Conservation (phyloP, 1,139 yeast genomes). For the Eremothecium sinecaudum region DNA sequence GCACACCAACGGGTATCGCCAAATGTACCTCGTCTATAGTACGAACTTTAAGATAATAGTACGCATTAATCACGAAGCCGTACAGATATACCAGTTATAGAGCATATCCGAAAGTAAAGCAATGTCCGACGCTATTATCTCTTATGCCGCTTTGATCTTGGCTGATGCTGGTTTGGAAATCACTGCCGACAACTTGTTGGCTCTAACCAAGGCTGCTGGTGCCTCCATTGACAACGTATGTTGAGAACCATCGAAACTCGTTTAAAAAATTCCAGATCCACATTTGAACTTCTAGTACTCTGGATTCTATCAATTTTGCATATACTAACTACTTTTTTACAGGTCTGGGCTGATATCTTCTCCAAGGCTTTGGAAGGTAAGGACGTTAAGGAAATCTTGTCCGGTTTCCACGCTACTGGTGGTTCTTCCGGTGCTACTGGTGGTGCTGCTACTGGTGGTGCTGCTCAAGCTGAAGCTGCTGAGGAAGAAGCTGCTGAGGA, state of each 20-base stretch:
- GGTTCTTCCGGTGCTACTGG: slow-evolving; percentile 53
- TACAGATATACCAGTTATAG: no score
- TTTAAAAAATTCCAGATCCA: no score
- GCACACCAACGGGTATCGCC: no score
- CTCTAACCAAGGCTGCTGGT: slow-evolving; percentile 85
- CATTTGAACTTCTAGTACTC: no score
- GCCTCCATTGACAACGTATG: slow-evolving; percentile 66
- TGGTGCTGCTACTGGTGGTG: slow-evolving; percentile 49
- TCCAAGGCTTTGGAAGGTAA: slow-evolving; percentile 97
- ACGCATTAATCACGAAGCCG: no score
- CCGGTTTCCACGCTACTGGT: slow-evolving; percentile 67
- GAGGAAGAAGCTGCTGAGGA: slow-evolving; percentile 41
- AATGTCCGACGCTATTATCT: slow-evolving; percentile 48
- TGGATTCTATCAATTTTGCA: no score
- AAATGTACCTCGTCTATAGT: no score
- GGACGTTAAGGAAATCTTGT: slow-evolving; percentile 84
- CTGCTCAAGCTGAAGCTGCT: slow-evolving; percentile 55
- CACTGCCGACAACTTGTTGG: slow-evolving; percentile 82
- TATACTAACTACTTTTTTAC: slow-evolving; percentile 12
- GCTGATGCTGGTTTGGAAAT: slow-evolving; percentile 96
- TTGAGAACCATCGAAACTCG: slow-evolving; percentile 14
- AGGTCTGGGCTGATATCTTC: slow-evolving; percentile 89
- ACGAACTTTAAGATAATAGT: no score
- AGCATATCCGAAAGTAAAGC: no score
- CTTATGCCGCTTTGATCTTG: slow-evolving; percentile 87